Evolutionary conservation across 371 early-diverging fungal genomes (phyloP).

Genomic region (Mucor velutinosus): DNA sequence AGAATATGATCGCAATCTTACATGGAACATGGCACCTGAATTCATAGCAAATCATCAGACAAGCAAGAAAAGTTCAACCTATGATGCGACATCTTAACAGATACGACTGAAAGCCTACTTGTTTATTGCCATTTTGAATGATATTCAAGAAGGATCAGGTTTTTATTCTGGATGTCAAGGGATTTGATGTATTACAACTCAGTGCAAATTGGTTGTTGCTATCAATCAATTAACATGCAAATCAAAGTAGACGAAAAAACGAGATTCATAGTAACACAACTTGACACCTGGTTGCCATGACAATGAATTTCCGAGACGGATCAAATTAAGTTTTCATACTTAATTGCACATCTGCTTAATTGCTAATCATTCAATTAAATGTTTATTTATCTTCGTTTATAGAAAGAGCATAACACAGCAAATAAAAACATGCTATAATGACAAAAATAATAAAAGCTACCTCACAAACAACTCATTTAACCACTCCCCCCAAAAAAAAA

Average conservation of each 20-base stretch:
- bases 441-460: background rate
- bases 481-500: background rate
- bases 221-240: background rate
- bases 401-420: background rate
- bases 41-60: too few relatives aligned
- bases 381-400: background rate
- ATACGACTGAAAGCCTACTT: too few relatives aligned
- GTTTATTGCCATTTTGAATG: too few relatives aligned
- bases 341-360: background rate
- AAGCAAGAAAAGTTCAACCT: too few relatives aligned
- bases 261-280: background rate
- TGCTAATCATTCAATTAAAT: background rate
- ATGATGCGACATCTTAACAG: too few relatives aligned
- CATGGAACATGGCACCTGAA: background rate
- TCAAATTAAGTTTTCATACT: background rate
- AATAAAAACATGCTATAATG: background rate
- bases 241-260: background rate
- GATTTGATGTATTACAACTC: background rate
- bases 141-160: too few relatives aligned
- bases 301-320: background rate
- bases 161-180: background rate
- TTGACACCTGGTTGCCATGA: background rate
- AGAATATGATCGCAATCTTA: background rate
- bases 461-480: background rate
- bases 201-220: background rate